These are phyloP conservation scores for Penicillium macrosclerotiorum DNA, from an alignment of 495 filamentous ascomycete genomes.

Conservation along the genomic window DNA sequence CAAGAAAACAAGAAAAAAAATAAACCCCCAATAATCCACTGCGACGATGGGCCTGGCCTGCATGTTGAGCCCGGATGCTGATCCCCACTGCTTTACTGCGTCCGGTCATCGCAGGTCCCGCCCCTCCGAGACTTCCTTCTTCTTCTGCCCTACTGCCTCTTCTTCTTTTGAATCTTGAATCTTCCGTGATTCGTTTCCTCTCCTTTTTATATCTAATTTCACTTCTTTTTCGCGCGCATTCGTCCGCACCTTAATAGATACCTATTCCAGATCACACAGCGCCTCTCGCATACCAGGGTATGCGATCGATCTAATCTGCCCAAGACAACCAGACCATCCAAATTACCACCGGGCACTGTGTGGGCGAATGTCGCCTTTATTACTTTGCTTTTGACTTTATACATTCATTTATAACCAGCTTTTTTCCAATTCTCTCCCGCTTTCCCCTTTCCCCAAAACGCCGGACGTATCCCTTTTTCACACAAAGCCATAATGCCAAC, in stretches of 20 bases:
- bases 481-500: conserved; percentile 72
- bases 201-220: conserved; percentile 54
- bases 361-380: conserved; percentile 50
- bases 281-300: conserved; percentile 14
- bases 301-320: conserved; percentile 25
- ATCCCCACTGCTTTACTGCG: conserved; percentile 45
- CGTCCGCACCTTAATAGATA: conserved; percentile 47
- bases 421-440: conserved; percentile 19
- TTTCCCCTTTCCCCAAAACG: conserved; percentile 17
- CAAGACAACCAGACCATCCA: conserved; percentile 7
- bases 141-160: conserved; percentile 20
- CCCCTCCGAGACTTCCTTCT: conserved; percentile 8
- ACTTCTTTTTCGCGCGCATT: conserved; percentile 45
- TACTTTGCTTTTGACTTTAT: conserved; percentile 29
- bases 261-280: conserved; percentile 24
- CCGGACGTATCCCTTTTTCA: conserved; percentile 30
- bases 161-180: conserved; percentile 27
- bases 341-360: conserved; percentile 16
- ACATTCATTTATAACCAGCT: conserved; percentile 30
- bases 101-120: conserved; percentile 44
- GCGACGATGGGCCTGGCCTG: too few relatives aligned
- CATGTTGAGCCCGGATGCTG: too few relatives aligned
- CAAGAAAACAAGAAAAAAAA: too few relatives aligned
- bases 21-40: too few relatives aligned
- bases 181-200: conserved; percentile 37